Conservation (phyloP, 768 basidiomycete genomes). For the Suillus paluster region DNA sequence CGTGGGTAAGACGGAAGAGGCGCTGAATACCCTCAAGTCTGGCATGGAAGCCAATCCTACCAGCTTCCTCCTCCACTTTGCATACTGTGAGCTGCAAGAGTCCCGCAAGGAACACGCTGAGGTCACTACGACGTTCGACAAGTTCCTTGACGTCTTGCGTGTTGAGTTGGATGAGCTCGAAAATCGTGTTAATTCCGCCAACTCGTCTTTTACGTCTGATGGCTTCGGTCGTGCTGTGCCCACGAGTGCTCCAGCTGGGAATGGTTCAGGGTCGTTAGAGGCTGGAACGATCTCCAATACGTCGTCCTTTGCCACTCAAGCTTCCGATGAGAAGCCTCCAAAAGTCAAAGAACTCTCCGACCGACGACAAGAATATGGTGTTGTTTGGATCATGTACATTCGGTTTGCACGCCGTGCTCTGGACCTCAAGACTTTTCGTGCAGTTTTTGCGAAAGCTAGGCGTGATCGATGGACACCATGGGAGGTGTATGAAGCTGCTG, state of each 20-base stretch:
- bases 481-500: slow-evolving; percentile 94
- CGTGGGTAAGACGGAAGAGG: slow-evolving; percentile 81
- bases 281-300: slow-evolving; percentile 42
- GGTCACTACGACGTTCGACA: slow-evolving; percentile 73
- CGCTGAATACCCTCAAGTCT: slow-evolving; percentile 74
- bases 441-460: slow-evolving; percentile 81
- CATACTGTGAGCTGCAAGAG: slow-evolving; percentile 79
- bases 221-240: slow-evolving; percentile 30
- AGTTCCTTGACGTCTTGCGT: slow-evolving; percentile 69
- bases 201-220: slow-evolving; percentile 45
- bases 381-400: slow-evolving; percentile 92
- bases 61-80: slow-evolving; percentile 91
- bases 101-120: slow-evolving; percentile 63
- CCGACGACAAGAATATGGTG: slow-evolving; percentile 69
- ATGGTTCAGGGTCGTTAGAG: slow-evolving; percentile 26
- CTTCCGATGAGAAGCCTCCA: slow-evolving; percentile 55
- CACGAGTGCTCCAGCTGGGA: slow-evolving; percentile 24
- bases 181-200: slow-evolving; percentile 42
- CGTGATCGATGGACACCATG: slow-evolving; percentile 79
- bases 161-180: slow-evolving; percentile 66
- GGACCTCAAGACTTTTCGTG: slow-evolving; percentile 78
- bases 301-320: slow-evolving; percentile 54
- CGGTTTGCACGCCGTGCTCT: slow-evolving; percentile 88
- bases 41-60: slow-evolving; percentile 89
- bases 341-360: slow-evolving; percentile 58